A percentile compares a stretch with the other conserved stretches of the same genome.
Evolutionary conservation across 495 filamentous ascomycete genomes (phyloP).

Genomic region (Podospora anserina): DNA sequence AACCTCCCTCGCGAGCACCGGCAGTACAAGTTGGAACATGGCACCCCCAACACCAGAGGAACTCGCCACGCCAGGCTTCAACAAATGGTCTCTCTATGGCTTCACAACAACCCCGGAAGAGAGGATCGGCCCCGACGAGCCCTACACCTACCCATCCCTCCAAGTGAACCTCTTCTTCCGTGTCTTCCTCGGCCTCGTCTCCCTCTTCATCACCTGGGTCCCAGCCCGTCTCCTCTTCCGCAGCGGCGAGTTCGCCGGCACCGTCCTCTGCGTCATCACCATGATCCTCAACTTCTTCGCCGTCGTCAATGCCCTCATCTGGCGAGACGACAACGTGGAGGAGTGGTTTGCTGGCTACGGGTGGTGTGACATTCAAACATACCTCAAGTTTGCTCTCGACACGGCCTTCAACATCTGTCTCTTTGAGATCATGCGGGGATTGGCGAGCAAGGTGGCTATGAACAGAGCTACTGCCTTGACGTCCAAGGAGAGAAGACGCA

Average conservation of each 20-base stretch:
- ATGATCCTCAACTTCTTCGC: slow-evolving; percentile 63
- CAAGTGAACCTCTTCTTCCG: slow-evolving; percentile 42
- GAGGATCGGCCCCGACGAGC: slow-evolving; percentile 22
- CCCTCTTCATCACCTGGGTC: slow-evolving; percentile 55
- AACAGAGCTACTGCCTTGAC: slow-evolving; percentile 52
- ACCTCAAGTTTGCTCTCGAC: slow-evolving; percentile 53
- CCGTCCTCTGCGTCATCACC: slow-evolving; percentile 62
- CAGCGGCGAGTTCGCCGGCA: slow-evolving; percentile 60
- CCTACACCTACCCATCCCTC: slow-evolving; percentile 33
- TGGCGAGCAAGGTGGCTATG: slow-evolving; percentile 69
- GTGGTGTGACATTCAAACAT: slow-evolving; percentile 80
- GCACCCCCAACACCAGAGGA: background rate
- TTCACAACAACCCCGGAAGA: slow-evolving; percentile 28
- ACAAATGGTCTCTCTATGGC: slow-evolving; percentile 14
- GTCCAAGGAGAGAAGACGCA: slow-evolving; percentile 50
- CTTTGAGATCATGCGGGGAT: slow-evolving; percentile 68
- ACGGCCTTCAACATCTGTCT: slow-evolving; percentile 62
- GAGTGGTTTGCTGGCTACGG: slow-evolving; percentile 70
- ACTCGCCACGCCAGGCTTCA: background rate
- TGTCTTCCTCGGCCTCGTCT: slow-evolving; percentile 53
- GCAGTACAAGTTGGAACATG: background rate
- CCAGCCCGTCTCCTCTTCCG: slow-evolving; percentile 55
- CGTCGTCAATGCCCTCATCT: slow-evolving; percentile 76
- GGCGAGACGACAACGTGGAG: slow-evolving; percentile 66
- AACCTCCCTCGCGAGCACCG: background rate